These are phyloP conservation scores for Cutaneotrichosporon sp. DNA, from an alignment of 1,284 basidiomycete genomes.

Conservation along the genomic window DNA sequence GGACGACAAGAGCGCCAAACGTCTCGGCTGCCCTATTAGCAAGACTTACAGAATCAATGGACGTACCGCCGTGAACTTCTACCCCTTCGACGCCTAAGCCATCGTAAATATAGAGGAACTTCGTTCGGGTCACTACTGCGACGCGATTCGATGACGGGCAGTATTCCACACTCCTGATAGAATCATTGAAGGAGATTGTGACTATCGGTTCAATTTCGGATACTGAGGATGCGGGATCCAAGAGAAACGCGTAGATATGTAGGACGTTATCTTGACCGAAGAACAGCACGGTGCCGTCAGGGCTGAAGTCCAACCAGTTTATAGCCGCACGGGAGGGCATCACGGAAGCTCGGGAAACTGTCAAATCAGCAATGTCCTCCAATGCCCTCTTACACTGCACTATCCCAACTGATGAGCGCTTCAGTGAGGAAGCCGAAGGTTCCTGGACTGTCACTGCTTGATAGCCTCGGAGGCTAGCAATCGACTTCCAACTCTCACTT, in stretches of 20 bases:
- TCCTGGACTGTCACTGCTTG: neutral
- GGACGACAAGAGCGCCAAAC: constrained; percentile 21
- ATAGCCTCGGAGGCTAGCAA: constrained; percentile 1
- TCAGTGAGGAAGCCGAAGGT: neutral
- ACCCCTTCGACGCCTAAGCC: constrained; percentile 36
- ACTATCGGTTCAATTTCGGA: constrained; percentile 27
- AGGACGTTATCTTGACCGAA: constrained; percentile 38
- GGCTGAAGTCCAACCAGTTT: constrained; percentile 63
- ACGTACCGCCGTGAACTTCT: constrained; percentile 33
- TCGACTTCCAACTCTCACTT: constrained; percentile 11
- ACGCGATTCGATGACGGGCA: constrained; percentile 20
- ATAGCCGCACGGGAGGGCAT: neutral
- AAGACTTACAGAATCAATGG: no score
- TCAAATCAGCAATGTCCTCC: neutral
- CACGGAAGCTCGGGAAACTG: neutral
- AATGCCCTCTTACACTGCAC: constrained; percentile 1
- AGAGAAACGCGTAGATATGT: constrained; percentile 39
- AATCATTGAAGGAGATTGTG: constrained; percentile 24
- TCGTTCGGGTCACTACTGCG: constrained; percentile 19
- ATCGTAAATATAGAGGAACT: constrained; percentile 38
- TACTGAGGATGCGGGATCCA: constrained; percentile 11
- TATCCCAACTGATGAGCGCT: neutral
- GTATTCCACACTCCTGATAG: constrained; percentile 25
- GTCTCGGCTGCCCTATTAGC: neutral
- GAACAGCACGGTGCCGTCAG: constrained; percentile 64